Percentiles rank a stretch among this genome's conserved stretches.
phyloP scores from a whole-genome alignment of 2,329 filamentous ascomycete genomes.

The Ascochyta pisi region DNA sequence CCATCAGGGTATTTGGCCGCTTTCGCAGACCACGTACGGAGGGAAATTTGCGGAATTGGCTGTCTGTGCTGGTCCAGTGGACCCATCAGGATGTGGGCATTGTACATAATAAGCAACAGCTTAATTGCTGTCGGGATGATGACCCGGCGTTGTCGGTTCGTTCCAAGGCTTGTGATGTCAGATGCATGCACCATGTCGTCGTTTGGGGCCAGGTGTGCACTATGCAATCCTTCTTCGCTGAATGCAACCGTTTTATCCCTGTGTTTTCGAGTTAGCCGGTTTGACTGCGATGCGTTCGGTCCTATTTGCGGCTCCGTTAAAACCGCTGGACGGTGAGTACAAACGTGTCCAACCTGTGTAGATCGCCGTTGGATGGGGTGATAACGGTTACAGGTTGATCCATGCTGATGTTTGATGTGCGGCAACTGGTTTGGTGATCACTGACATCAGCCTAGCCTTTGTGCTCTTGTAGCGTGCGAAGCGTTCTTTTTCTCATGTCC shows the following conservation, averaged over 20 bases:
- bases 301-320: slow-evolving; percentile 4
- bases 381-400: neutral
- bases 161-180: slow-evolving; percentile 7
- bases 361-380: neutral
- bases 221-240: neutral
- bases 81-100: neutral
- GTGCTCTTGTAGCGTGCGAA: neutral
- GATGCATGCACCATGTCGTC: slow-evolving; percentile 11
- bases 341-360: neutral
- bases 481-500: neutral
- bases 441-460: neutral
- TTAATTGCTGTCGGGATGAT: neutral
- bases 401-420: neutral
- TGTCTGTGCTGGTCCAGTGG: neutral
- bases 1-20: neutral
- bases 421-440: neutral
- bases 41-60: neutral
- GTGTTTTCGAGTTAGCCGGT: slow-evolving; percentile 9
- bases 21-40: neutral
- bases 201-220: neutral
- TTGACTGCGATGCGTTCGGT: slow-evolving; percentile 9
- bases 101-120: neutral
- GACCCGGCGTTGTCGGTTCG: slow-evolving; percentile 6
- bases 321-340: neutral
- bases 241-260: neutral